Conservation (phyloP, 2,329 filamentous ascomycete species). For the Sporothrix inflata region DNA sequence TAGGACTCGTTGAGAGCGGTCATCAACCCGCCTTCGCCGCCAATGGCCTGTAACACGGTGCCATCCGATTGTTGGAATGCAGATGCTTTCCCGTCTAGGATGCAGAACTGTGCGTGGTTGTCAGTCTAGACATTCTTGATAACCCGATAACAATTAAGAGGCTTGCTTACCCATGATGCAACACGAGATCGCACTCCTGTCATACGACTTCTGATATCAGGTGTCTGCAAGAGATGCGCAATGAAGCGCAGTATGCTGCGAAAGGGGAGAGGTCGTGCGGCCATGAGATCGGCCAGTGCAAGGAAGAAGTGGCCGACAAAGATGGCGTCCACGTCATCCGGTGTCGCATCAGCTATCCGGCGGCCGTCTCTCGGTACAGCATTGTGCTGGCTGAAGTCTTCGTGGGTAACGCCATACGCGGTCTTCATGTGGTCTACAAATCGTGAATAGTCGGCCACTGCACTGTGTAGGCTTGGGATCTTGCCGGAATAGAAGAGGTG, state of each 20-base stretch:
- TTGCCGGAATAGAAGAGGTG: slow-evolving; percentile 17
- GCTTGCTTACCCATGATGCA: slow-evolving; percentile 20
- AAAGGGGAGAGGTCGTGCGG: not conserved
- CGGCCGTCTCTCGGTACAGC: not conserved
- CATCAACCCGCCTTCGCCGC: not conserved
- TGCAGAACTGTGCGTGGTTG: not conserved
- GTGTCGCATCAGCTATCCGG: not conserved
- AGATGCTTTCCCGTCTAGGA: slow-evolving; percentile 12
- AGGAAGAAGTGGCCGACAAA: slow-evolving; percentile 24
- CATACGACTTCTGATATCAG: not conserved
- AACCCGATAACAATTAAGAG: too few species aligned
- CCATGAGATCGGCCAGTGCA: slow-evolving; percentile 14
- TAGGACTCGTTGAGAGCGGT: slow-evolving; percentile 18
- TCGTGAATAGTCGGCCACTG: not conserved
- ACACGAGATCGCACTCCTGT: slow-evolving; percentile 14
- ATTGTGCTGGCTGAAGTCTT: not conserved
- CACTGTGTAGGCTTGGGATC: not conserved
- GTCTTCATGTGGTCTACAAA: slow-evolving; percentile 1
- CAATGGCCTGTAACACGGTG: slow-evolving; percentile 14
- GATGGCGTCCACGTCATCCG: slow-evolving; percentile 11
- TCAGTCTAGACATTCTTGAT: too few species aligned
- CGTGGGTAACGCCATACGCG: not conserved
- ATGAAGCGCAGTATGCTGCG: slow-evolving; percentile 9
- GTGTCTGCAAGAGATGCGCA: not conserved
- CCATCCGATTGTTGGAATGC: slow-evolving; percentile 6